Evolutionary conservation across 371 early-diverging fungal species (phyloP).

Genomic region (Rhizomucor pusillus): DNA sequence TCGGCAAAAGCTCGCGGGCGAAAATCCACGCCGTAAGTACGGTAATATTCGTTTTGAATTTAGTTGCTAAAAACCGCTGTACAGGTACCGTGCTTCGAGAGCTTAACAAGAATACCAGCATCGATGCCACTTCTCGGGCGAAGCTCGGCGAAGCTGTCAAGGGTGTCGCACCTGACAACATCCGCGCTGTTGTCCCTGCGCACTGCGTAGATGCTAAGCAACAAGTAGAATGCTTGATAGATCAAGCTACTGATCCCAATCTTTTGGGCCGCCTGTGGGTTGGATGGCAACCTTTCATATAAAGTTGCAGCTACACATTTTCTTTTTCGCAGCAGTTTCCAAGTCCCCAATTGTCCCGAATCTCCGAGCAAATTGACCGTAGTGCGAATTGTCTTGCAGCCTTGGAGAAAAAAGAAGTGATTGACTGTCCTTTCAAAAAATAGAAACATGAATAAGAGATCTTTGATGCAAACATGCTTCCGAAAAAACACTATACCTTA

Average conservation of each 20-base stretch:
- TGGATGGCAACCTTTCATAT: constrained; percentile 70
- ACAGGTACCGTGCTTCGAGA: constrained; percentile 26
- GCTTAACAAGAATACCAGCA: constrained; percentile 46
- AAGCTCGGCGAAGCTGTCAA: not conserved
- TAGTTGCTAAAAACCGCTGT: too few relatives aligned
- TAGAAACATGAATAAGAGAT: constrained; percentile 9
- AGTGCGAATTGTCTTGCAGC: too few relatives aligned
- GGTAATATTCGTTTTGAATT: not conserved
- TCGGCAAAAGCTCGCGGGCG: constrained; percentile 61
- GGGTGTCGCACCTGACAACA: constrained; percentile 44
- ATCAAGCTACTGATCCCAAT: constrained; percentile 71
- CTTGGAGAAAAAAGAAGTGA: too few relatives aligned
- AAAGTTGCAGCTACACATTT: too few relatives aligned
- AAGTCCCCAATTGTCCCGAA: too few relatives aligned
- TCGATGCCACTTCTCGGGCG: not conserved
- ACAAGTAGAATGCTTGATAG: constrained; percentile 70
- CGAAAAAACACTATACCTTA: too few relatives aligned
- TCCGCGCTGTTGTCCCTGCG: constrained; percentile 45
- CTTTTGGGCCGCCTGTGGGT: constrained; percentile 65
- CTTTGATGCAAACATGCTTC: too few relatives aligned
- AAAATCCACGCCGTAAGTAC: constrained; percentile 58
- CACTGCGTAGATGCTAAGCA: constrained; percentile 50
- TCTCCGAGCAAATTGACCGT: too few relatives aligned
- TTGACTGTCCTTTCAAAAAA: too few relatives aligned
- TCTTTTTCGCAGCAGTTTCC: too few relatives aligned